Percentiles rank a stretch among this genome's conserved stretches.
phyloP scores from a whole-genome alignment of 2,329 filamentous ascomycete species.

The Parastagonospora nodorum region DNA sequence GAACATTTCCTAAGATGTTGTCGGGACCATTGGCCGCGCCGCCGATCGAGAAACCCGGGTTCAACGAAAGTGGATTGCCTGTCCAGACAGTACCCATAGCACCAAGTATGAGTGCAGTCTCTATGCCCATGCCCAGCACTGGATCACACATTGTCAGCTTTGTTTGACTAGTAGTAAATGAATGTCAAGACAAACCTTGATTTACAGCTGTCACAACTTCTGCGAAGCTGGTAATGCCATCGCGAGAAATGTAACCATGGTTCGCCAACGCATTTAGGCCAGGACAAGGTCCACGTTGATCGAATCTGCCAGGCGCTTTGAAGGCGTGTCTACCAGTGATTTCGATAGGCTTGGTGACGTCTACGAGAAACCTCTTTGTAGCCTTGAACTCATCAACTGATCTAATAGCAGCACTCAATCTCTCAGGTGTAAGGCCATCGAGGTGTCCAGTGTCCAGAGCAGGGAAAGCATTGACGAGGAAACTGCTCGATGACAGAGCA shows the following conservation, averaged over 20 bases:
- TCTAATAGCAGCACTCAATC: constrained; percentile 13
- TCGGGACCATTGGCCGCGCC: constrained; percentile 29
- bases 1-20: constrained; percentile 51
- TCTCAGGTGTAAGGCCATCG: constrained; percentile 12
- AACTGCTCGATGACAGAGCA: constrained; percentile 8
- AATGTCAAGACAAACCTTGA: constrained; percentile 42
- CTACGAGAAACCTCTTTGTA: constrained; percentile 17
- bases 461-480: constrained; percentile 20
- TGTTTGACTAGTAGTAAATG: not conserved
- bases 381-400: constrained; percentile 13
- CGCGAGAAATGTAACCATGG: constrained; percentile 34
- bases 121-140: constrained; percentile 53
- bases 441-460: constrained; percentile 8
- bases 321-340: constrained; percentile 30
- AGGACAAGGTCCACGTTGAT: constrained; percentile 51
- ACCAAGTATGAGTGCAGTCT: constrained; percentile 47
- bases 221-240: constrained; percentile 48
- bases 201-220: constrained; percentile 50
- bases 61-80: constrained; percentile 57
- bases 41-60: constrained; percentile 59
- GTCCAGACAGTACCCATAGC: constrained; percentile 55
- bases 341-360: constrained; percentile 35
- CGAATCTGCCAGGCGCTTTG: constrained; percentile 41
- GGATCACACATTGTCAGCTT: not conserved
- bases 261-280: constrained; percentile 51